Evolutionary conservation across 148 eudicot species (phyloP).

Genomic region (Cornus suecica): DNA sequence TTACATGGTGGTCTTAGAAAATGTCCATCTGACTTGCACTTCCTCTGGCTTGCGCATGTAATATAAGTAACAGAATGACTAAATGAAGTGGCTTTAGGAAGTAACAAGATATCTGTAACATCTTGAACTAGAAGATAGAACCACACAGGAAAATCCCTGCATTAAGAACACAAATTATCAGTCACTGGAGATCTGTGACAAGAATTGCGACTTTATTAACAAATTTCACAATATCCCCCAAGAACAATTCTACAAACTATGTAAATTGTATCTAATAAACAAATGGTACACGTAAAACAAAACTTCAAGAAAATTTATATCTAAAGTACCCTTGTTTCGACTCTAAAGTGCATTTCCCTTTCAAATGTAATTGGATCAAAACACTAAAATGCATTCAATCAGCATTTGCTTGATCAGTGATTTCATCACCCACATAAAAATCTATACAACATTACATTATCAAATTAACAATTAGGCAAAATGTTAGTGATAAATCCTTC

Average conservation of each 20-base stretch:
- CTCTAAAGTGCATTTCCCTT: neutral
- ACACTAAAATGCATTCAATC: neutral
- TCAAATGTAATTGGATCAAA: neutral
- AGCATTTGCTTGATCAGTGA: neutral
- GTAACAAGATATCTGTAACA: slow-evolving; percentile 2
- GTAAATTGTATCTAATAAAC: neutral
- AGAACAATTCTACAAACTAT: neutral
- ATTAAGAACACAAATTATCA: neutral
- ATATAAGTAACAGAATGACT: neutral
- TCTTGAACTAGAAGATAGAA: slow-evolving; percentile 10
- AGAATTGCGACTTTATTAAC: neutral
- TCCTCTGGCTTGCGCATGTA: slow-evolving; percentile 2
- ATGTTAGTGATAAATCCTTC: neutral
- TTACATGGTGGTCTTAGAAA: slow-evolving; percentile 6
- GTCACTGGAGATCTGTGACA: neutral
- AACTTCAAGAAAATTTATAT: neutral
- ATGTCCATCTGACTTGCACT: slow-evolving; percentile 5
- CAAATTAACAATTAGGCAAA: neutral
- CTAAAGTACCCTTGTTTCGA: neutral
- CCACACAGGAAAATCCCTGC: slow-evolving; percentile 24
- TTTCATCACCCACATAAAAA: neutral
- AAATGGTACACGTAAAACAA: neutral
- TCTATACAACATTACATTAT: neutral
- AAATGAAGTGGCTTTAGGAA: slow-evolving; percentile 6
- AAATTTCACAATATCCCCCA: neutral